Evolutionary conservation across 345 rosid genomes (phyloP), one percentile per base, ranked within the genome.

Genomic region (Geranium rotundifolium): DNA sequence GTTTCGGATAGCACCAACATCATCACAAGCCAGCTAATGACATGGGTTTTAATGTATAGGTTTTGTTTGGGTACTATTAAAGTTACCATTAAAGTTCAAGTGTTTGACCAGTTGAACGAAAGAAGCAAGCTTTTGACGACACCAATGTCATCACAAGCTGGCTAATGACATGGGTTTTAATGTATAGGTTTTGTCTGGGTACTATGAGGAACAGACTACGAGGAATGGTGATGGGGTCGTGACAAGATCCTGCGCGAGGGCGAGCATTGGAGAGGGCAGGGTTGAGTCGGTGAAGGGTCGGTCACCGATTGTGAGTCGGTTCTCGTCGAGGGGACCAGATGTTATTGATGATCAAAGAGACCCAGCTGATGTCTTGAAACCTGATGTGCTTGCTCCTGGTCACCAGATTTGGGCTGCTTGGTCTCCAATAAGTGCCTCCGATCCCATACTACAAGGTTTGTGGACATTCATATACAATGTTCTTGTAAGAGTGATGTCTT

Each of bases 331-430:
- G 41, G 41, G 41, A 34, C 41, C 41, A 0, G 86, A 88, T 78
- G 76, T 71, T 57, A 62, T 80, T 34, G 41, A 34, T 34, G 41
- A 34, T 0, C 41, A 34, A 34, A 34, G 41, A 34, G 10, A 34
- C 41, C 41, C 41, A 1, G 10, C 41, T 34, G 10, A 34, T 34
- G 41, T 5, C 41, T 8, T 34, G 17, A 89, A 92, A 68, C 96
- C 95, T 19, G 93, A 89, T 64, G 72, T 89, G 68, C 83, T 81
- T 57, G 96, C 93, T 19, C 98, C 98, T 18, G 98, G 96, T 15
- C 85, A 84, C 68, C 41, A 34, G 10, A 34, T 34, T 34, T 34
- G 41, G 41, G 41, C 7, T 4, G 41, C 41, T 34, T 34, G 41
- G 41, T 1, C 7, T 34, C 41, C 41, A 1, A 34, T 8, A 0